phyloP scores from a whole-genome alignment of 1,139 yeast species.

The Yamadazyma pseudoaaseri region DNA sequence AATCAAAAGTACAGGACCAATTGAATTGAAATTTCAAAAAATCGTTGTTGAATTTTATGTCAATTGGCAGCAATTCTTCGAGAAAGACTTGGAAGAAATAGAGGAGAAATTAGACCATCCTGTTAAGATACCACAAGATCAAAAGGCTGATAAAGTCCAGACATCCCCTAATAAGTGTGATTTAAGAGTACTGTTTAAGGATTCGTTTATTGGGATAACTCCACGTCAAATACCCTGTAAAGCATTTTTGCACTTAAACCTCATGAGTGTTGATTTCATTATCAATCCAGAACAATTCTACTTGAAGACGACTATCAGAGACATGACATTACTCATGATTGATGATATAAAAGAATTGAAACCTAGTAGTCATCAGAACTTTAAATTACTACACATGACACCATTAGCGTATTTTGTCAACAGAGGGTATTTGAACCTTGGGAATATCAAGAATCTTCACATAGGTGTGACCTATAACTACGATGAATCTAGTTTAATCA shows the following conservation, averaged over 20 bases:
- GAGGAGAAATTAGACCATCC: conserved; percentile 3
- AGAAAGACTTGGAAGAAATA: conserved; percentile 16
- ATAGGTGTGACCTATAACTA: conserved; percentile 37
- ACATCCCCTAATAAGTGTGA: conserved; percentile 19
- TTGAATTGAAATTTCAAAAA: conserved; percentile 45
- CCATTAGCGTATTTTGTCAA: conserved; percentile 20
- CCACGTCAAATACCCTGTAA: conserved; percentile 61
- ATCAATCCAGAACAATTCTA: conserved; percentile 30
- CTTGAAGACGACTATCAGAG: conserved; percentile 46
- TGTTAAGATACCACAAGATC: conserved; percentile 1
- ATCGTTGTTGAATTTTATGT: conserved; percentile 53
- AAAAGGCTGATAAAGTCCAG: neutral
- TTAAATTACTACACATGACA: conserved; percentile 1
- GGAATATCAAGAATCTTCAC: conserved; percentile 40
- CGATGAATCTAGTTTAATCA: conserved; percentile 7
- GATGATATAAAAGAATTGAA: conserved; percentile 50
- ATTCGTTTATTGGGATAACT: conserved; percentile 54
- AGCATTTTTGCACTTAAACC: conserved; percentile 47
- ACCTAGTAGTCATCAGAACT: conserved; percentile 1
- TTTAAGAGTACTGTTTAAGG: conserved; percentile 46
- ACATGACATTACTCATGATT: conserved; percentile 47
- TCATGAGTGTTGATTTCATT: conserved; percentile 52
- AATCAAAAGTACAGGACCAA: conserved; percentile 9
- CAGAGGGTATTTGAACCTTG: conserved; percentile 48
- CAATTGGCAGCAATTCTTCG: conserved; percentile 45